Evolutionary conservation across 257 asterid genomes (phyloP).

Genomic region (Rehmannia glutinosa): DNA sequence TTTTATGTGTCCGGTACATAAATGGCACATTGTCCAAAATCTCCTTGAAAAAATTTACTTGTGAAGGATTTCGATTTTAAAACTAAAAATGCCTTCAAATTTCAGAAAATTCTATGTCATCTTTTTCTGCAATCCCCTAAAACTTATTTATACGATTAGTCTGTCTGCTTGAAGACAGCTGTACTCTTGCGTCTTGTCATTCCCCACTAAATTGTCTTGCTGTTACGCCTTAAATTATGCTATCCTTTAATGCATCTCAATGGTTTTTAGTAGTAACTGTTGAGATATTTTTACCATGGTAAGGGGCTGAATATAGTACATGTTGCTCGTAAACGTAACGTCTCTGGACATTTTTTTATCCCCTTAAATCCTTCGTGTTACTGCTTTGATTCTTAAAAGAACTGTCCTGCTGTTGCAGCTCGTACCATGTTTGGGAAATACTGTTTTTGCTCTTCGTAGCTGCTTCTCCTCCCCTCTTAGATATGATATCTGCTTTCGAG

Average conservation of each 20-base stretch:
- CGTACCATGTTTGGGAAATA: neutral
- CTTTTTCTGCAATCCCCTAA: neutral
- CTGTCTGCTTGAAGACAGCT: neutral
- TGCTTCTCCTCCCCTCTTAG: constrained; percentile 12
- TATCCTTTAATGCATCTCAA: neutral
- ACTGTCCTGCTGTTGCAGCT: constrained; percentile 5
- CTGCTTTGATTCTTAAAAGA: neutral
- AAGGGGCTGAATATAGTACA: neutral
- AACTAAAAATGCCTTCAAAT: neutral
- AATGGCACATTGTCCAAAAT: neutral
- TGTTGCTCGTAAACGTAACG: neutral
- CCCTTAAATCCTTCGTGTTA: neutral
- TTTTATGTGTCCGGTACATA: neutral
- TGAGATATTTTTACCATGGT: neutral
- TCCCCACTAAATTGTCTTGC: neutral
- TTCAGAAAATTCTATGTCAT: neutral
- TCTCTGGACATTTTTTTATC: neutral
- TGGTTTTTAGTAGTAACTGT: constrained; percentile 2
- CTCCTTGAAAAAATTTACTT: constrained; percentile 4
- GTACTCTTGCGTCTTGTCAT: neutral
- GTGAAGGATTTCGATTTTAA: neutral
- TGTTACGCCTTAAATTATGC: neutral
- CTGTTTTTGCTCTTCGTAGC: constrained; percentile 12
- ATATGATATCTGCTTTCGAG: constrained; percentile 13
- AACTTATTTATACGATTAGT: neutral